Conservation (phyloP, 495 filamentous ascomycete genomes). For the Penicillium pulvis region DNA sequence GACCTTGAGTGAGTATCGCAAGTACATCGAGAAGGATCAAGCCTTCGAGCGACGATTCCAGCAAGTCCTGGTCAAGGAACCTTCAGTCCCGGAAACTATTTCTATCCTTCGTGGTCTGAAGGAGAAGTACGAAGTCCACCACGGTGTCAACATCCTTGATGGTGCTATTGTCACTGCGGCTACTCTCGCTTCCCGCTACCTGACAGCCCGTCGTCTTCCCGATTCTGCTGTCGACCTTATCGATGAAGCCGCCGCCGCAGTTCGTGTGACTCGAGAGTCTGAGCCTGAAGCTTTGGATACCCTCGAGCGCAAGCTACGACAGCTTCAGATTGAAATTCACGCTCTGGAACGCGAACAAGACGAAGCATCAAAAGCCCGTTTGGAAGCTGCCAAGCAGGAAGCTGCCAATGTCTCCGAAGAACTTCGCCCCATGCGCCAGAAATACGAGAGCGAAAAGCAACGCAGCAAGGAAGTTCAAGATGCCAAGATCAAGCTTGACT, state of each 20-base stretch:
- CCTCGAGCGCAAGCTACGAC: constrained; percentile 81
- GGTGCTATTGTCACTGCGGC: constrained; percentile 90
- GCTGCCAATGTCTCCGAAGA: constrained; percentile 92
- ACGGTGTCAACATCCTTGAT: constrained; percentile 94
- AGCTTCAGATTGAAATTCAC: constrained; percentile 95
- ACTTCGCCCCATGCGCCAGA: constrained; percentile 85
- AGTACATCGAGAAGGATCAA: constrained; percentile 98
- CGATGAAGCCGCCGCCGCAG: constrained; percentile 93
- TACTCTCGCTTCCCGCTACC: constrained; percentile 84
- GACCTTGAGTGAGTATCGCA: constrained; percentile 91
- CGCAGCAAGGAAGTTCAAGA: constrained; percentile 91
- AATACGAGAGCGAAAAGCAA: constrained; percentile 89
- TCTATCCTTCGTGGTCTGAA: constrained; percentile 97
- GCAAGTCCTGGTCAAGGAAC: constrained; percentile 95
- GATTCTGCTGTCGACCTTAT: constrained; percentile 96
- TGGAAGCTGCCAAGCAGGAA: constrained; percentile 81
- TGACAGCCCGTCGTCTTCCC: constrained; percentile 86
- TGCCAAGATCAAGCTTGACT: constrained; percentile 91
- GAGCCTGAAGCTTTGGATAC: constrained; percentile 94
- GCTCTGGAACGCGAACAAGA: constrained; percentile 92
- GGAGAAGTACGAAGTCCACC: constrained; percentile 96
- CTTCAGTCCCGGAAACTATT: constrained; percentile 82
- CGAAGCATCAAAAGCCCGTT: constrained; percentile 80
- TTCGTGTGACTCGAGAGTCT: constrained; percentile 90
- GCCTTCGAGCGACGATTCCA: constrained; percentile 99